Percentiles rank a stretch among this genome's conserved stretches.
These are phyloP conservation scores for Cercospora zeina DNA, from an alignment of 2,329 filamentous ascomycete species.

Conservation along the genomic window DNA sequence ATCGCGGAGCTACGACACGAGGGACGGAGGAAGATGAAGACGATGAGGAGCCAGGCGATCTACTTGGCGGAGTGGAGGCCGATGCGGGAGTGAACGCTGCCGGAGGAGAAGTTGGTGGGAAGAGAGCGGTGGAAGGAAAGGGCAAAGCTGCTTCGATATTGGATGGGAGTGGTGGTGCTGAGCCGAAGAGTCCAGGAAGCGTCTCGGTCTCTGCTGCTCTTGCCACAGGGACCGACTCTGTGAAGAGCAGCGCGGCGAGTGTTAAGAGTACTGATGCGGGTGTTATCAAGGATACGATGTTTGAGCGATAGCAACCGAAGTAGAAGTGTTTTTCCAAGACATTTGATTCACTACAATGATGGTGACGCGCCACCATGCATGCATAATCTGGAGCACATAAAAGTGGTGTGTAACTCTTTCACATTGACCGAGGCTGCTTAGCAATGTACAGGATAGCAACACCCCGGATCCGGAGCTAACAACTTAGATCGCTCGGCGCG, in stretches of 20 bases:
- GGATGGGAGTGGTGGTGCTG: slow-evolving; percentile 24
- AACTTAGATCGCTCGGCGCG: not conserved
- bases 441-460: too few relatives aligned
- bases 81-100: slow-evolving; percentile 41
- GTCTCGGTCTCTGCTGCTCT: not conserved
- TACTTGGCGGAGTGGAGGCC: slow-evolving; percentile 54
- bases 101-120: slow-evolving; percentile 17
- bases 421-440: too few relatives aligned
- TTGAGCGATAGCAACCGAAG: slow-evolving; percentile 37
- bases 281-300: slow-evolving; percentile 42
- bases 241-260: slow-evolving; percentile 24
- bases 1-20: slow-evolving; percentile 71
- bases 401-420: too few relatives aligned
- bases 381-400: too few relatives aligned
- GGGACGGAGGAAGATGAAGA: slow-evolving; percentile 58
- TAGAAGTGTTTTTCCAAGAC: not conserved
- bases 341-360: too few relatives aligned
- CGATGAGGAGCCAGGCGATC: slow-evolving; percentile 62
- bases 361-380: too few relatives aligned
- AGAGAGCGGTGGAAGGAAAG: slow-evolving; percentile 27
- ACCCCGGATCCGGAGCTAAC: too few relatives aligned
- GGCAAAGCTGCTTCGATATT: slow-evolving; percentile 28
- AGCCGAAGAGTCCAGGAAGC: slow-evolving; percentile 10
- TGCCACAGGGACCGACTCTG: not conserved
- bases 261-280: slow-evolving; percentile 29